A percentile compares a stretch with the other conserved stretches of the same genome.
Evolutionary conservation across 148 eudicot genomes (phyloP).

Genomic region (Camellia japonica): DNA sequence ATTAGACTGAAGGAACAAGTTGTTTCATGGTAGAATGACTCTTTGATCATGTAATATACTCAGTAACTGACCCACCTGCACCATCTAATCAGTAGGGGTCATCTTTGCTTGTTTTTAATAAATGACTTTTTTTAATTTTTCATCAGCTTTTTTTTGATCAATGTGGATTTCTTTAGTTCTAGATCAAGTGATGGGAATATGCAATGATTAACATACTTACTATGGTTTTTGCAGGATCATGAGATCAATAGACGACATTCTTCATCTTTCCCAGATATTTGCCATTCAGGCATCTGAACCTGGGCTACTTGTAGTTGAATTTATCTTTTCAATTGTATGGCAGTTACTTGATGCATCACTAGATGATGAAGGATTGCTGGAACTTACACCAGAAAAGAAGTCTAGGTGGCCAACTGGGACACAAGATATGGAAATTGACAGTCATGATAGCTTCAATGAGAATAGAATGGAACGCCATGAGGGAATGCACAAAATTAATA

Average conservation of each 20-base stretch:
- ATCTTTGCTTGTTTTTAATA: not conserved
- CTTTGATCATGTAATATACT: not conserved
- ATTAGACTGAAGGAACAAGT: not conserved
- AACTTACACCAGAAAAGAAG: conserved; percentile 63
- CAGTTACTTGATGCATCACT: conserved; percentile 84
- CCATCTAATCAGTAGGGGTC: not conserved
- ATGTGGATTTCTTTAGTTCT: too few species aligned
- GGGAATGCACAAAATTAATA: conserved; percentile 49
- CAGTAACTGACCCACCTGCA: not conserved
- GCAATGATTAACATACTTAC: not conserved
- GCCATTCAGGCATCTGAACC: conserved; percentile 60
- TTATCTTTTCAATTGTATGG: conserved; percentile 72
- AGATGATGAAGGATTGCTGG: conserved; percentile 82
- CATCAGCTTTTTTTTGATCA: too few species aligned
- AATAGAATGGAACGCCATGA: conserved; percentile 46
- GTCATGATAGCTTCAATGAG: conserved; percentile 38
- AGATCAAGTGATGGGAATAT: not conserved
- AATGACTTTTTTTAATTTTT: too few species aligned
- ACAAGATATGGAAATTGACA: conserved; percentile 71
- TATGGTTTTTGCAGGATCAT: conserved; percentile 59
- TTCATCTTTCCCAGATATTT: conserved; percentile 65
- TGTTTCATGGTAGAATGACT: not conserved
- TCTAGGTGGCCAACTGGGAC: conserved; percentile 57
- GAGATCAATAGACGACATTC: conserved; percentile 70
- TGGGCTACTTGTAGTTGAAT: conserved; percentile 68